Conservation (phyloP, 2,329 filamentous ascomycete genomes). For the Pestalotiopsis sp. region DNA sequence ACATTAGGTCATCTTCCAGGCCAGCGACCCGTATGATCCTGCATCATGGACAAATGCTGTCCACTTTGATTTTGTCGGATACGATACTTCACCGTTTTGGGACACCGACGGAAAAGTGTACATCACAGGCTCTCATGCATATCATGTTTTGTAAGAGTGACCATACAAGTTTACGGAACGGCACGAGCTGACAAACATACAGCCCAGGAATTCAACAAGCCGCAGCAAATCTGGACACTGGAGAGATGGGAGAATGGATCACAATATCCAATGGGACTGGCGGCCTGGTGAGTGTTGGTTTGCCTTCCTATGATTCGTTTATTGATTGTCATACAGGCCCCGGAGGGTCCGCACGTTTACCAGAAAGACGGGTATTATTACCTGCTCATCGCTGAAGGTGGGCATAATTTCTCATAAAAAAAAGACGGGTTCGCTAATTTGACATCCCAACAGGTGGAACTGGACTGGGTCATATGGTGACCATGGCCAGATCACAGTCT, state of each 20-base stretch:
- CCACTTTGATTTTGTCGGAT: conserved; percentile 51
- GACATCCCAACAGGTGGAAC: conserved; percentile 42
- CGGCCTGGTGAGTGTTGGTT: conserved; percentile 29
- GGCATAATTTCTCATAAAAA: neutral
- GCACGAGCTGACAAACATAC: conserved; percentile 1
- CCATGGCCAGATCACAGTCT: conserved; percentile 45
- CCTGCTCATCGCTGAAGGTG: conserved; percentile 54
- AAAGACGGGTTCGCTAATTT: neutral
- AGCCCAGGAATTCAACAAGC: conserved; percentile 44
- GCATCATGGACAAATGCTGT: conserved; percentile 50
- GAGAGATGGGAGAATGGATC: conserved; percentile 38
- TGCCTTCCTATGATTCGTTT: neutral
- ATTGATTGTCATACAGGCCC: conserved; percentile 26
- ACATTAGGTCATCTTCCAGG: conserved; percentile 45
- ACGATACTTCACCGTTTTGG: conserved; percentile 60
- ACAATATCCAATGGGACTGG: conserved; percentile 53
- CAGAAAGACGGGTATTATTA: conserved; percentile 56
- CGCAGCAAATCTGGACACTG: conserved; percentile 42
- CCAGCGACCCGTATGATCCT: conserved; percentile 43
- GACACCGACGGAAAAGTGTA: conserved; percentile 58
- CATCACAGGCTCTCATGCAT: conserved; percentile 44
- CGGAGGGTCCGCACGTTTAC: conserved; percentile 60
- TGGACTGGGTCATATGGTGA: conserved; percentile 49
- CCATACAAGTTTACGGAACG: neutral
- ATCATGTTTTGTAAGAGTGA: conserved; percentile 31